Evolutionary conservation across 1,139 yeast genomes (phyloP).

Genomic region (Protomyces lactucae-debilis): DNA sequence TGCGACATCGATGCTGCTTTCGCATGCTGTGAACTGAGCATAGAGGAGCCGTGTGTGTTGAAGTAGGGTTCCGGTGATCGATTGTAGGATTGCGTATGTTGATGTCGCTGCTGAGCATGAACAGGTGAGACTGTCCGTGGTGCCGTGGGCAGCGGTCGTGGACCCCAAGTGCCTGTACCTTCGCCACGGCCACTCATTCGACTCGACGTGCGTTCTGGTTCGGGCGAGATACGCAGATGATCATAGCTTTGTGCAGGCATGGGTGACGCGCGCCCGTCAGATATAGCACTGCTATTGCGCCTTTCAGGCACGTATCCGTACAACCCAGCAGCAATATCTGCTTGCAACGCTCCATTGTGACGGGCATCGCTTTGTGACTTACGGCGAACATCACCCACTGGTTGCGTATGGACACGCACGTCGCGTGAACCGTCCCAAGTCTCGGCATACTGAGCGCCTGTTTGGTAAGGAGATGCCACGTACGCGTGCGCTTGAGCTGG

Average conservation of each 20-base stretch:
- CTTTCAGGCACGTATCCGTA: neutral
- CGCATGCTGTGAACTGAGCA: neutral
- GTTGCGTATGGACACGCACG: neutral
- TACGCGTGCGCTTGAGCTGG: neutral
- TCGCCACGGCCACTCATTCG: neutral
- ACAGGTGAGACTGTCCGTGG: neutral
- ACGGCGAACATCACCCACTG: constrained; percentile 16
- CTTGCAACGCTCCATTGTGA: neutral
- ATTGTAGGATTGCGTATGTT: neutral
- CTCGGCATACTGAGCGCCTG: constrained; percentile 8
- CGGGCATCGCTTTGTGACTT: neutral
- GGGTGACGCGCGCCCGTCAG: neutral
- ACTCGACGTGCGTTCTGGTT: neutral
- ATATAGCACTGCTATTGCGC: neutral
- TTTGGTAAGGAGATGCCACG: constrained; percentile 2
- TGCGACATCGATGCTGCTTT: neutral
- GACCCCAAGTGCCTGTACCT: neutral
- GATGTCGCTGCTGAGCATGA: neutral
- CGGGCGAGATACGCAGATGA: neutral
- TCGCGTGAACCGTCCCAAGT: constrained; percentile 18
- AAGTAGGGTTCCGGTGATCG: neutral
- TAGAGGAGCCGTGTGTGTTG: neutral
- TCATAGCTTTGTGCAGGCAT: neutral
- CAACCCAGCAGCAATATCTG: neutral
- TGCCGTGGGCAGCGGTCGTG: neutral